Evolutionary conservation across 805 yeast species (phyloP), one percentile per base, ranked within the genome.

Genomic region (Hanseniaspora meyeri): DNA sequence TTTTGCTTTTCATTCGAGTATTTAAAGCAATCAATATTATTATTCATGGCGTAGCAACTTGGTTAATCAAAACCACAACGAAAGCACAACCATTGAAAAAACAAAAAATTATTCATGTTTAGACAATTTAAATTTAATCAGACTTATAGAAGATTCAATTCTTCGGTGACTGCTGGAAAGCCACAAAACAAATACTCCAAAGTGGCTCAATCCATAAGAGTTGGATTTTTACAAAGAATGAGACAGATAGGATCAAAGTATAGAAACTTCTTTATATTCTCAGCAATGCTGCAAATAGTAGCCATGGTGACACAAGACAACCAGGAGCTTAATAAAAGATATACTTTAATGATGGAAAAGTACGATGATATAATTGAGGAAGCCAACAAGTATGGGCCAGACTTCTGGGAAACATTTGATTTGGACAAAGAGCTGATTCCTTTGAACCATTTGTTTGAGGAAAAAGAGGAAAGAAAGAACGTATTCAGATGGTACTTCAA

Each of bases 261-360:
- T 27, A 51, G 49, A 24, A 51, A 51, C 24, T 51, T 76, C 2
- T 69, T 78, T 6, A 61, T 76, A 12, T 73, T 76, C 43, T 74
- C 79, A 1, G 74, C 80, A 0, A 72, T 76, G 61, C 67, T 78
- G 9, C 71, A 75, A 59, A 73, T 75, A 62, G 72, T 77, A 20
- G 74, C 74, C 54, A 71, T 72, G 40, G 66, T 70, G 34, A 72
- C 75, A 53, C 70, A 74, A 40, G 68, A 68, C 14, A 64, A 66
- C 32, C 71, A 71, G 7, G 76, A 72, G 24, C 60, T 77, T 61
- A 74, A 71, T 27, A 64, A 70, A 42, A 64, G 73, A 14, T 70
- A 73, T 59, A 46, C 60, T 2, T 60, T 74, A 37, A 76, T 74
- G 62, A 65, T 72, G 11, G 59, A 63, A 19, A 69, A 73, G 16